Conservation (phyloP, 345 rosid genomes). For the Arabis hirsuta region DNA sequence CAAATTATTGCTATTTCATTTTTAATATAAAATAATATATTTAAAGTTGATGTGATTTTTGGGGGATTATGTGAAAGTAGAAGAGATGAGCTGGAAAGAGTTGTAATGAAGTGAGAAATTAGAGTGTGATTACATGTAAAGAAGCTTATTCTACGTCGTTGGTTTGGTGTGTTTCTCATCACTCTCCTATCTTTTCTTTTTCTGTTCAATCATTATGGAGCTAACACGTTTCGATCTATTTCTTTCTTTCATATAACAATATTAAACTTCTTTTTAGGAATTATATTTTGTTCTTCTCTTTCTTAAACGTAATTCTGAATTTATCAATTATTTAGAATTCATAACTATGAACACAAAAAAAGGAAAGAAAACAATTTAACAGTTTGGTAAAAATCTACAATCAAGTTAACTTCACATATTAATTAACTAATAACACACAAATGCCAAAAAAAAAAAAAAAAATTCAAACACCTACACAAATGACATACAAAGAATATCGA, state of each 20-base stretch:
- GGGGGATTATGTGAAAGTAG: slow-evolving; percentile 23
- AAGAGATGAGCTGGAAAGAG: slow-evolving; percentile 42
- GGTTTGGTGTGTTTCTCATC: slow-evolving; percentile 33
- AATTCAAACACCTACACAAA: background rate
- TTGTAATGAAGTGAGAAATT: slow-evolving; percentile 35
- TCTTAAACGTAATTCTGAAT: background rate
- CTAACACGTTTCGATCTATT: slow-evolving; percentile 37
- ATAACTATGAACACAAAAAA: too few relatives aligned
- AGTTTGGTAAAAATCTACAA: too few relatives aligned
- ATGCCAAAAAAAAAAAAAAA: background rate
- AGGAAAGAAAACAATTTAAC: too few relatives aligned
- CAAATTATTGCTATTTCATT: slow-evolving; percentile 9
- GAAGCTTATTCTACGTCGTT: slow-evolving; percentile 37
- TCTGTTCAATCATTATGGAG: slow-evolving; percentile 24
- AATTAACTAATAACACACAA: background rate
- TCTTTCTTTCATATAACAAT: background rate
- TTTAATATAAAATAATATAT: background rate
- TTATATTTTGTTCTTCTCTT: too few relatives aligned
- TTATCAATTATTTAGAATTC: too few relatives aligned
- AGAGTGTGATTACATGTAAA: slow-evolving; percentile 43
- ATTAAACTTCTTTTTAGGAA: background rate
- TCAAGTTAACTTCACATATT: background rate
- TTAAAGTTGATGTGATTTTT: slow-evolving; percentile 36
- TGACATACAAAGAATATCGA: slow-evolving; percentile 11
- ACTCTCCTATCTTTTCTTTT: slow-evolving; percentile 40